Conservation (phyloP, 768 basidiomycete genomes). For the Mycena olivaceomarginata region DNA sequence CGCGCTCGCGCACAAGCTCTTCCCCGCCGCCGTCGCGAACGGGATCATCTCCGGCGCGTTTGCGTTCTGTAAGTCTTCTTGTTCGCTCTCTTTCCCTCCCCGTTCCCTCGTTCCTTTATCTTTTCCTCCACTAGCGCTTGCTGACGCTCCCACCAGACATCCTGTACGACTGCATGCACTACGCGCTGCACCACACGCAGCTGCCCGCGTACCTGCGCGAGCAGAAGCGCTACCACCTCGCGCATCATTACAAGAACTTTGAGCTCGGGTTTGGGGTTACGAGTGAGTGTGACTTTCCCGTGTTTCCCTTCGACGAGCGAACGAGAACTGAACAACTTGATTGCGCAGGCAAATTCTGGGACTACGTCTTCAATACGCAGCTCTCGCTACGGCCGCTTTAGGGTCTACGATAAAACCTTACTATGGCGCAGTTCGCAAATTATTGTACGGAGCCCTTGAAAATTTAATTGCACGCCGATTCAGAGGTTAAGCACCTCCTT, state of each 20-base stretch:
- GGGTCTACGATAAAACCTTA: no score
- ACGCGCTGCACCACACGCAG: slow-evolving; percentile 93
- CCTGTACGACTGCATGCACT: slow-evolving; percentile 94
- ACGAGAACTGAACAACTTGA: background rate
- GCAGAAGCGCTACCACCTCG: slow-evolving; percentile 98
- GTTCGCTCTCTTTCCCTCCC: no score
- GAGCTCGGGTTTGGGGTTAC: slow-evolving; percentile 99
- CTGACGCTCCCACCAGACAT: slow-evolving; percentile 69
- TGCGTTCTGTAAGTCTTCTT: slow-evolving; percentile 76
- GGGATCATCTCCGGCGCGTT: slow-evolving; percentile 93
- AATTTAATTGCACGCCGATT: background rate
- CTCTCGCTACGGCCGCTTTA: slow-evolving; percentile 65
- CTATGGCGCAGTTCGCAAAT: no score
- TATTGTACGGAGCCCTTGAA: no score
- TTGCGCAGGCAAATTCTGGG: slow-evolving; percentile 91
- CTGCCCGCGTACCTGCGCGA: slow-evolving; percentile 91
- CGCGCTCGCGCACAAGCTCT: slow-evolving; percentile 85
- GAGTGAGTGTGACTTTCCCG: slow-evolving; percentile 67
- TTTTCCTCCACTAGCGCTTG: background rate
- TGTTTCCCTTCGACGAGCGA: background rate
- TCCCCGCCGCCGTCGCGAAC: slow-evolving; percentile 91
- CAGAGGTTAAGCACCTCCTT: background rate
- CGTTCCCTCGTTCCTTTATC: background rate
- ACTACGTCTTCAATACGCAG: slow-evolving; percentile 91
- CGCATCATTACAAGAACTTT: slow-evolving; percentile 99